These are phyloP conservation scores for Mariannaea elegans DNA, from an alignment of 2,329 filamentous ascomycete species.

Conservation along the genomic window DNA sequence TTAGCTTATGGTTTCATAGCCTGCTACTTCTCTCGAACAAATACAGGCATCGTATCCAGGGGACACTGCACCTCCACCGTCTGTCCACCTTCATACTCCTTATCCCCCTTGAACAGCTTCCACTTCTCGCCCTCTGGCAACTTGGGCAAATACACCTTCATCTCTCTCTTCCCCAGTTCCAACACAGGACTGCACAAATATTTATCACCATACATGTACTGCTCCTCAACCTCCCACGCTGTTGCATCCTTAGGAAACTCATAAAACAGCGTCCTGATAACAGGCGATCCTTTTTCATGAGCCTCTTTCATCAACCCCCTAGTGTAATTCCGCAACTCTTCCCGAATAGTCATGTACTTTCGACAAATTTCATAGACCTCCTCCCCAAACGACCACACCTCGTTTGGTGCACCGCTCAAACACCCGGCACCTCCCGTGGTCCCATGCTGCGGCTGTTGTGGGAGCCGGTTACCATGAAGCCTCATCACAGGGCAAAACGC, in stretches of 20 bases:
- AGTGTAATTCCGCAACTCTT: conserved; percentile 66
- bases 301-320: conserved; percentile 66
- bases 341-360: conserved; percentile 67
- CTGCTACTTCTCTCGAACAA: conserved; percentile 17
- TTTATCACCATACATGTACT: conserved; percentile 69
- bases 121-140: conserved; percentile 13
- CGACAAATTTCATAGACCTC: conserved; percentile 68
- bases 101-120: conserved; percentile 15
- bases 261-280: conserved; percentile 71
- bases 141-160: conserved; percentile 20
- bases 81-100: conserved; percentile 12
- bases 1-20: too few relatives aligned
- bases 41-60: conserved; percentile 26
- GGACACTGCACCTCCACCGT: conserved; percentile 13
- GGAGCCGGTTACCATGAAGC: conserved; percentile 72
- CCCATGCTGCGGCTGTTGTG: conserved; percentile 51
- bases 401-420: conserved; percentile 65
- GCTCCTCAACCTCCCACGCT: conserved; percentile 66
- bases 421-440: conserved; percentile 51
- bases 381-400: conserved; percentile 73
- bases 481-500: conserved; percentile 74
- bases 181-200: conserved; percentile 22
- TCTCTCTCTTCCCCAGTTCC: conserved; percentile 7
- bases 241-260: conserved; percentile 65
- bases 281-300: conserved; percentile 66